Conservation (phyloP, 305 asterid genomes). For the Plantago lanceolata region DNA sequence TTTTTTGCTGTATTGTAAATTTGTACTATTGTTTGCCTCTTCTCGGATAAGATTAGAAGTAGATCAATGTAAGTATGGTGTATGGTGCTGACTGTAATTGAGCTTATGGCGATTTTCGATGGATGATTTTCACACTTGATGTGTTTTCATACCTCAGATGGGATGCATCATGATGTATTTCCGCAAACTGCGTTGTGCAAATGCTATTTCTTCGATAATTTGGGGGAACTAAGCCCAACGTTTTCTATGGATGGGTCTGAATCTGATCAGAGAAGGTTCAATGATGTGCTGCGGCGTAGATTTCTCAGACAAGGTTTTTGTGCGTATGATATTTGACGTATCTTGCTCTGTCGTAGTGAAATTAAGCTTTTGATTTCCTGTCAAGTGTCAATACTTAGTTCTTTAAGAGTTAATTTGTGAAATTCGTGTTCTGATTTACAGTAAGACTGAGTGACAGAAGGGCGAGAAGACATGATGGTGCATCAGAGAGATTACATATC, state of each 20-base stretch:
- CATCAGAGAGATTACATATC: constrained; percentile 26
- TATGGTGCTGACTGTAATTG: constrained; percentile 4
- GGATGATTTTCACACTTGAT: constrained; percentile 4
- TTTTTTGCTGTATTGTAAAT: not conserved
- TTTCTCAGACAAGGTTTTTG: constrained; percentile 89
- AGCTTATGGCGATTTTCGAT: constrained; percentile 8
- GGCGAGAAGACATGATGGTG: constrained; percentile 46
- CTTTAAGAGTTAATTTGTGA: not conserved
- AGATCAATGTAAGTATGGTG: not conserved
- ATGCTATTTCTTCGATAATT: constrained; percentile 82
- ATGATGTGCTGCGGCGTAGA: constrained; percentile 74
- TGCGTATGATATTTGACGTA: constrained; percentile 6
- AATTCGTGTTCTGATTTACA: constrained; percentile 28
- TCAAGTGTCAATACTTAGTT: too few relatives aligned
- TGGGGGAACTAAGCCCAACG: constrained; percentile 51
- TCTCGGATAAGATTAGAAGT: not conserved
- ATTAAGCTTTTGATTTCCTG: too few relatives aligned
- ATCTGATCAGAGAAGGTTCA: constrained; percentile 38
- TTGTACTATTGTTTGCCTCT: not conserved
- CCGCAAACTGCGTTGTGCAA: constrained; percentile 72
- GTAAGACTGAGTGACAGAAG: constrained; percentile 70
- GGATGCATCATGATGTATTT: constrained; percentile 62
- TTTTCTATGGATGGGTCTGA: constrained; percentile 30
- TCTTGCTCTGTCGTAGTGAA: too few relatives aligned
- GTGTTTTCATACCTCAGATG: constrained; percentile 42